Conservation (phyloP, 768 basidiomycete genomes). For the Mycena leptocephala region DNA sequence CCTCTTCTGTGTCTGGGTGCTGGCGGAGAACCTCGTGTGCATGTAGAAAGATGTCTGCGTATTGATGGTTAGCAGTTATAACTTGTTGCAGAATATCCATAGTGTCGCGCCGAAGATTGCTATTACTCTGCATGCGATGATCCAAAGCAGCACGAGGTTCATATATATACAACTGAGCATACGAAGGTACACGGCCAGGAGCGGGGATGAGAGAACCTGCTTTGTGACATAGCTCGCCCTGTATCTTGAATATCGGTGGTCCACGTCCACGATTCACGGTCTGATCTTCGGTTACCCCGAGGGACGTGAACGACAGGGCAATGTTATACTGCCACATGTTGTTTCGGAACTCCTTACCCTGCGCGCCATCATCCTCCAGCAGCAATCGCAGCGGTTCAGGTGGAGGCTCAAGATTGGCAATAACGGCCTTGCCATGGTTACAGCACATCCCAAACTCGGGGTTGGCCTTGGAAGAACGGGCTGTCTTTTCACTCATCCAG, state of each 20-base stretch:
- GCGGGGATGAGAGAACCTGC: conserved; percentile 52
- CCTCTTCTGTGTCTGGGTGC: conserved; percentile 13
- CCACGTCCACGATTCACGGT: conserved; percentile 42
- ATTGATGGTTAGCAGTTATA: conserved; percentile 30
- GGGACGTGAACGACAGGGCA: conserved; percentile 54
- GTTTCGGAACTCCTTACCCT: conserved; percentile 43
- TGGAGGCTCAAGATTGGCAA: conserved; percentile 35
- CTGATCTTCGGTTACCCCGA: conserved; percentile 47
- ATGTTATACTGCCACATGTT: conserved; percentile 56
- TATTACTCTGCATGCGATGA: conserved; percentile 34
- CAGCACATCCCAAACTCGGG: conserved; percentile 49
- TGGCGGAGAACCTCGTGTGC: conserved; percentile 34
- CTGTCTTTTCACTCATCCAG: conserved; percentile 33
- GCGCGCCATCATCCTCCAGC: neutral
- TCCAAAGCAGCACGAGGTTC: conserved; percentile 46
- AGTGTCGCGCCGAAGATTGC: no score
- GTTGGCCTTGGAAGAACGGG: neutral
- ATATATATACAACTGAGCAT: conserved; percentile 61
- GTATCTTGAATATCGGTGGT: conserved; percentile 47
- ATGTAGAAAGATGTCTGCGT: no score
- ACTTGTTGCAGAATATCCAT: conserved; percentile 37
- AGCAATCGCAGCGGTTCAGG: conserved; percentile 16
- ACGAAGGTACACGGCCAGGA: conserved; percentile 40
- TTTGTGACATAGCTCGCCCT: conserved; percentile 49
- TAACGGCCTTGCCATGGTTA: conserved; percentile 41